Base-by-base conservation (phyloP, 2,329 filamentous ascomycete species). In the Colletotrichum gigasporum region DNA sequence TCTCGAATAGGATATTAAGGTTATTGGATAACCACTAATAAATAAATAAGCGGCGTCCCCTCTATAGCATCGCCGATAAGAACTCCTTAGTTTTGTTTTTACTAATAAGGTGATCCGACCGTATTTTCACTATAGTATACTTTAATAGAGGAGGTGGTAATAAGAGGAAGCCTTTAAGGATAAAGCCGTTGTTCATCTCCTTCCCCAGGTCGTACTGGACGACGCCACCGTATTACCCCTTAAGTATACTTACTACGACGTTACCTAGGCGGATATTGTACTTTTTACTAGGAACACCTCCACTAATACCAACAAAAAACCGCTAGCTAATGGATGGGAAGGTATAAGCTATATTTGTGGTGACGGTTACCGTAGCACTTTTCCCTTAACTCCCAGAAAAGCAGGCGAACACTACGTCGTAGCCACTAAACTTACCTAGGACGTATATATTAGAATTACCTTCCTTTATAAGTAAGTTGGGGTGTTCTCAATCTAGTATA, bases 401-500 rank as follows among this genome's bases (percentile, higher is more conserved):
- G 22, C 71, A 76, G 0, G 72, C 70, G n/a, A 75, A 62, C 5
- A 73, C 71, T 24, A 72, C 56, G 18, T 72, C 67, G 26, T 74
- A 70, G 34, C 71, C 67, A 12, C 59, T 65, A 2, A 73, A 50
- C n/a, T 70, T 57, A 28, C 73, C 72, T 3, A 73, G 51, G 44
- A 70, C 61, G 55, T 75, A 74, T 12, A 59, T 53, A 45, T 74
- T 73, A 3, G 66, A 45, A 45, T 74, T 70, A 2, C 68, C 67
- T 8, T 47, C 35, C 48, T 61, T 58, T 0, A 18, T 58, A 2
- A 62, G 67, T 3, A 71, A 28, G n/a, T n/a, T 32, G 8, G 60
- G 22, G 37, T 74, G 70, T 50, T 75, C 71, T 14, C 58, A 24
- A 47, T 74, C 71, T 1, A 75, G 70, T 69, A 73, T 72, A 54